phyloP scores from a whole-genome alignment of 2,329 filamentous ascomycete species.

The Aspergillus bombycis region DNA sequence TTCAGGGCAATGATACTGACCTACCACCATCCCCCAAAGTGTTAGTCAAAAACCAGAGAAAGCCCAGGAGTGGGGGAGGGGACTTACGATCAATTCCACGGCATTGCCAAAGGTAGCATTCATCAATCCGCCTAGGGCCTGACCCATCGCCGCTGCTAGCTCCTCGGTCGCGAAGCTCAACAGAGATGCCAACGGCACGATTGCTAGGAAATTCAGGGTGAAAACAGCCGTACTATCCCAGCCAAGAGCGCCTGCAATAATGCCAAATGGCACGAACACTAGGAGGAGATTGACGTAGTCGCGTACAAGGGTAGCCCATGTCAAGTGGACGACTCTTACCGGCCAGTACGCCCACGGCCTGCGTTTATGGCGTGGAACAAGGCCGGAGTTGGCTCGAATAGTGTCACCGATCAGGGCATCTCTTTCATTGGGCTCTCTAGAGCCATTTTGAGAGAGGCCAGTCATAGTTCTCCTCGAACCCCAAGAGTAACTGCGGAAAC shows the following conservation, averaged over 20 bases:
- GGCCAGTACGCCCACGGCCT: constrained; percentile 46
- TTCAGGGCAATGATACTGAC: constrained; percentile 89
- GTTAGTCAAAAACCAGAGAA: constrained; percentile 2
- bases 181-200: constrained; percentile 64
- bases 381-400: constrained; percentile 22
- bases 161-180: constrained; percentile 68
- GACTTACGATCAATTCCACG: constrained; percentile 66
- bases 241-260: constrained; percentile 62
- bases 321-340: constrained; percentile 41
- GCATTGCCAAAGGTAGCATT: constrained; percentile 70
- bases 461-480: constrained; percentile 35
- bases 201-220: constrained; percentile 65
- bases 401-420: constrained; percentile 34
- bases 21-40: constrained; percentile 46
- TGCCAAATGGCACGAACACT: constrained; percentile 67
- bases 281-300: constrained; percentile 64
- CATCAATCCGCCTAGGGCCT: constrained; percentile 65
- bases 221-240: constrained; percentile 64
- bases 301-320: constrained; percentile 49
- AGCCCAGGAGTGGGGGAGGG: constrained; percentile 69
- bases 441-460: constrained; percentile 33
- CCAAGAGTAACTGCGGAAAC: constrained; percentile 35
- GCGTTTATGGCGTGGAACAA: constrained; percentile 37
- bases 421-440: constrained; percentile 37
- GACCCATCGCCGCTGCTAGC: constrained; percentile 61